Evolutionary conservation across 495 filamentous ascomycete species (phyloP).

Genomic region (Penicillium diatomitis): DNA sequence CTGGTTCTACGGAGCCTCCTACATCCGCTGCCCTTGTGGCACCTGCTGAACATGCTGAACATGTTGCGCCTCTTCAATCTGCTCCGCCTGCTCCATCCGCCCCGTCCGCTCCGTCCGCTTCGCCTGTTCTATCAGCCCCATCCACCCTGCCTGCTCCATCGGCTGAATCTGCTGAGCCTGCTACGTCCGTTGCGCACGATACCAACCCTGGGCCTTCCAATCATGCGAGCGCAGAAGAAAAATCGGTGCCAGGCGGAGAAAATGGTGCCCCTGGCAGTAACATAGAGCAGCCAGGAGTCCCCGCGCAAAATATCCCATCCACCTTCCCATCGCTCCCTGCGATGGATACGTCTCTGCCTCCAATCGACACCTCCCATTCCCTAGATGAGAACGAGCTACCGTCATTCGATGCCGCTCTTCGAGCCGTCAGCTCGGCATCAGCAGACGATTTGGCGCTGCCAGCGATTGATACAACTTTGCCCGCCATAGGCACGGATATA

Average conservation of each 20-base stretch:
- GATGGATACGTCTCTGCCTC: slow-evolving; percentile 13
- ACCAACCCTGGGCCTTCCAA: neutral
- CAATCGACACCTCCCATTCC: slow-evolving; percentile 12
- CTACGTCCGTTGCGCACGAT: neutral
- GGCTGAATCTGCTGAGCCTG: neutral
- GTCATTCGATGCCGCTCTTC: slow-evolving; percentile 28
- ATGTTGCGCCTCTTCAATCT: neutral
- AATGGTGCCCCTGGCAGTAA: too few species aligned
- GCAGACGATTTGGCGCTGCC: slow-evolving; percentile 26
- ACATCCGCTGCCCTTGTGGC: neutral
- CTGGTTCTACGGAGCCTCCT: neutral
- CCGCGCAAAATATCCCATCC: too few species aligned
- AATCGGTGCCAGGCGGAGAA: too few species aligned
- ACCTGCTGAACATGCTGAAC: neutral
- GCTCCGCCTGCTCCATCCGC: neutral
- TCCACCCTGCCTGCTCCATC: neutral
- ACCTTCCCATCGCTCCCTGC: slow-evolving; percentile 11
- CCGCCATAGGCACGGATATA: slow-evolving; percentile 27
- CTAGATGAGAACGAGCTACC: slow-evolving; percentile 20
- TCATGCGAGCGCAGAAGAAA: too few species aligned
- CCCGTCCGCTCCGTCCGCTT: neutral
- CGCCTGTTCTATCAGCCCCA: neutral
- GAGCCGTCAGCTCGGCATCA: slow-evolving; percentile 16
- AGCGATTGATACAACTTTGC: slow-evolving; percentile 31
- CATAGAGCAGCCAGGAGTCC: too few species aligned